Conservation (phyloP, 1,139 yeast genomes). For the Suhomyces bolitotheri region DNA sequence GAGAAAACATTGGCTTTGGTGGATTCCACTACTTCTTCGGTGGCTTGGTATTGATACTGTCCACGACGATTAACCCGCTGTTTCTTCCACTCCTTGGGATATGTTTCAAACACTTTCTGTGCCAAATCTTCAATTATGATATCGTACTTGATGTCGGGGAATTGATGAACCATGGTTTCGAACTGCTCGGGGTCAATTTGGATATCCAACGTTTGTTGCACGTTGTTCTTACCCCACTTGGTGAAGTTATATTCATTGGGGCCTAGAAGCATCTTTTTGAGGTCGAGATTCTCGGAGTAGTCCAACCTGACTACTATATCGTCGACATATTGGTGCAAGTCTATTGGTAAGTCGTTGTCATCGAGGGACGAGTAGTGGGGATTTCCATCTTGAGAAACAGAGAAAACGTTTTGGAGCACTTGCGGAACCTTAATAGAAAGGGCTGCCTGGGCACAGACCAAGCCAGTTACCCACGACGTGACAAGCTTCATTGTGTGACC, state of each 20-base stretch:
- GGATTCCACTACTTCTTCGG: slow-evolving; percentile 23
- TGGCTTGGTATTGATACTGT: slow-evolving; percentile 18
- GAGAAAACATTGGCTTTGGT: slow-evolving; percentile 26
- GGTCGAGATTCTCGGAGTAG: slow-evolving; percentile 19
- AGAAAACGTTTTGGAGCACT: slow-evolving; percentile 3
- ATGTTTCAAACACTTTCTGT: slow-evolving; percentile 55
- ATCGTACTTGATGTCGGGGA: slow-evolving; percentile 24
- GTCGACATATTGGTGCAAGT: slow-evolving; percentile 48
- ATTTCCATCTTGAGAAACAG: not conserved
- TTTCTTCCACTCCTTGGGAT: slow-evolving; percentile 33
- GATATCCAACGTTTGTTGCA: slow-evolving; percentile 32
- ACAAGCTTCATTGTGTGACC: slow-evolving; percentile 4
- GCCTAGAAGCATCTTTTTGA: slow-evolving; percentile 23
- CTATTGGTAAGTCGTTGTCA: slow-evolving; percentile 41
- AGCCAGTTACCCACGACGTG: slow-evolving; percentile 1
- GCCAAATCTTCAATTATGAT: slow-evolving; percentile 58
- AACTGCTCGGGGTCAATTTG: slow-evolving; percentile 31
- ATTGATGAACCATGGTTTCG: slow-evolving; percentile 22
- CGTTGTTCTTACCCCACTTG: slow-evolving; percentile 36
- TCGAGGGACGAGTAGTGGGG: slow-evolving; percentile 28
- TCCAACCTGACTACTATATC: slow-evolving; percentile 53
- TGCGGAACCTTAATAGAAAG: slow-evolving; percentile 1
- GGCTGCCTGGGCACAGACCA: slow-evolving; percentile 3
- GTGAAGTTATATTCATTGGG: slow-evolving; percentile 18
- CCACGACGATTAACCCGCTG: slow-evolving; percentile 1